Evolutionary conservation across 2,329 filamentous ascomycete species (phyloP), one percentile per base, ranked within the genome.

Genomic region (Apiospora aurea): DNA sequence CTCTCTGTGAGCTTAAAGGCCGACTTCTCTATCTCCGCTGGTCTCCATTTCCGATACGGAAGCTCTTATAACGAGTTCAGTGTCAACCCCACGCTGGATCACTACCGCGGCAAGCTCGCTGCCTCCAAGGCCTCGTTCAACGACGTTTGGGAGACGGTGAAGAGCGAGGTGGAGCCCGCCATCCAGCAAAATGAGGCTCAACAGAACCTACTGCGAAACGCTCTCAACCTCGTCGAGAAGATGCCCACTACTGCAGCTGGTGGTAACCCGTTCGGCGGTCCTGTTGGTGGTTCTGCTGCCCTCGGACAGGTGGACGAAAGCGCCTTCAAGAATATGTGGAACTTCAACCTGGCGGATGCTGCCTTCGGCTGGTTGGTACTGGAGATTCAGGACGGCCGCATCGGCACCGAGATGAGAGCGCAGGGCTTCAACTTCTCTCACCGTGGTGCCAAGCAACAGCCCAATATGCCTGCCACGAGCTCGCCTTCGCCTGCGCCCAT

Each of bases 261-360:
- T 71, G 96, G 96, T 29, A 98, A 98, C 81, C 96, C 96, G 7
- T 99, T 99, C 79, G 96, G 96, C 64, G 96, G 96, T 18, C 94
- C 94, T 43, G 90, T 92, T 70, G 90, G 91, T 69, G 93, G 92
- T 51, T 91, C 91, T 69, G 85, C 88, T 70, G 89, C 90, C 72
- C 92, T 94, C 69, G 96, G 96, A 44, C 94, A 97, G 79, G 95
- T 99, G 24, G 96, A 99, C 75, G 96, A 99, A 86, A 98, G 95
- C 78, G 96, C 96, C 1, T 99, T 99, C 89, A 99, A 99, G 87
- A 99, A 99, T 82, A 98, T 98, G 96, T 99, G 96, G 96, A 99
- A 99, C 83, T 99, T 99, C 85, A 98, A 98, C 82, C 84, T 99
- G 76, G 96, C 96, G 43, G 96, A 99, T 85, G 96, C 96, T 71